These are phyloP conservation scores for Kwoniella heveanensis DNA, from an alignment of 768 basidiomycete genomes.

Conservation along the genomic window DNA sequence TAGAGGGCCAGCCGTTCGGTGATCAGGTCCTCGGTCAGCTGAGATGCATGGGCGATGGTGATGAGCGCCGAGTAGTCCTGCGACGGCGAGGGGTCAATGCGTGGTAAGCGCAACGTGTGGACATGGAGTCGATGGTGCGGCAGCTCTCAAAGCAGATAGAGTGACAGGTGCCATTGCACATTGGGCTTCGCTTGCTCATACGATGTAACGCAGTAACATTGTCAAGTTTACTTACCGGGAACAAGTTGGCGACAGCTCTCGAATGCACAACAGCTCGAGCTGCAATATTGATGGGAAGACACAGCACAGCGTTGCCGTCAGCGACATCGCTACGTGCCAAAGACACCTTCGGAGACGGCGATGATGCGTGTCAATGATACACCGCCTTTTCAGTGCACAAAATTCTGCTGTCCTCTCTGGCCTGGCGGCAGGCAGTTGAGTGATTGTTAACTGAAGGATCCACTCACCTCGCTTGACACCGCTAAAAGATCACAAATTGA, in stretches of 20 bases:
- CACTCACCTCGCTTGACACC: slow-evolving; percentile 44
- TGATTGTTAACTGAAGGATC: no score
- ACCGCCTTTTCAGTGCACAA: no score
- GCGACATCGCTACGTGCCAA: neutral
- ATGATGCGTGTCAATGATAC: no score
- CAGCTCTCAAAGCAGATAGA: no score
- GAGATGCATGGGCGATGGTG: slow-evolving; percentile 39
- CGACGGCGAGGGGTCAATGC: slow-evolving; percentile 1
- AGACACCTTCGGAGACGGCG: no score
- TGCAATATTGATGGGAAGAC: slow-evolving; percentile 1
- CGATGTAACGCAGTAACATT: no score
- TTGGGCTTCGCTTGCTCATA: no score
- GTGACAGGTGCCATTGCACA: no score
- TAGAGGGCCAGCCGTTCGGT: slow-evolving; percentile 35
- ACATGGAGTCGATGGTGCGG: neutral
- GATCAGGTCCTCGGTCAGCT: slow-evolving; percentile 42
- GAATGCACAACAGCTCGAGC: slow-evolving; percentile 52
- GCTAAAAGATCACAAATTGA: slow-evolving; percentile 22
- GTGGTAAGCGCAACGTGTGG: slow-evolving; percentile 9
- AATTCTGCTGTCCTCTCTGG: no score
- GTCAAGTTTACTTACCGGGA: slow-evolving; percentile 48
- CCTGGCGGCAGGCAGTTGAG: no score
- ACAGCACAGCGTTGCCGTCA: neutral
- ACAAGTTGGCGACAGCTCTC: slow-evolving; percentile 41
- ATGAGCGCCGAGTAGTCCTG: slow-evolving; percentile 49